These are phyloP conservation scores for Aureobasidium leucospermi DNA, from an alignment of 2,329 filamentous ascomycete genomes.

Conservation along the genomic window DNA sequence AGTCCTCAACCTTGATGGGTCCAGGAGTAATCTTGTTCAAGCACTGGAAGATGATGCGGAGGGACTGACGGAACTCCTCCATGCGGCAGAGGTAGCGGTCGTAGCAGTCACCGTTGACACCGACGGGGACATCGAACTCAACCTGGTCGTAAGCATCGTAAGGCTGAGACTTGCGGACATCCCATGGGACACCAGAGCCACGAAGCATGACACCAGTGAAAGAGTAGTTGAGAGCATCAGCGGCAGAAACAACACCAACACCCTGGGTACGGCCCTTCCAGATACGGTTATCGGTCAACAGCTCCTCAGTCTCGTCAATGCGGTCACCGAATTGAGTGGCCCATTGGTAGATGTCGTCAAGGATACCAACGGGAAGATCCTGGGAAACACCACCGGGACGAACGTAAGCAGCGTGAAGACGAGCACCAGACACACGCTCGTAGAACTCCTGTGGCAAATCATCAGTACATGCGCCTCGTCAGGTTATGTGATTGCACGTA, in stretches of 20 bases:
- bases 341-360: slow-evolving; percentile 99
- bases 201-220: slow-evolving; percentile 98
- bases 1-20: slow-evolving; percentile 92
- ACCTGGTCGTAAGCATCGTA: slow-evolving; percentile 98
- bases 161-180: slow-evolving; percentile 91
- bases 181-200: slow-evolving; percentile 91
- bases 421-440: slow-evolving; percentile 95
- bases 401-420: slow-evolving; percentile 94
- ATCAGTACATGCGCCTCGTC: slow-evolving; percentile 4
- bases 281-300: slow-evolving; percentile 98
- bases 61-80: slow-evolving; percentile 98
- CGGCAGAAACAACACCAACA: slow-evolving; percentile 81
- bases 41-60: slow-evolving; percentile 98
- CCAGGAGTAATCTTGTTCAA: slow-evolving; percentile 97
- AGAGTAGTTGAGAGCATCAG: slow-evolving; percentile 92
- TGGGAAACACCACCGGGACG: slow-evolving; percentile 94
- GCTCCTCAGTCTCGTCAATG: slow-evolving; percentile 97
- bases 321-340: slow-evolving; percentile 97
- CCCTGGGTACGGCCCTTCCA: slow-evolving; percentile 92
- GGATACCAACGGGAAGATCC: slow-evolving; percentile 84
- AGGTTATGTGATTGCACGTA: slow-evolving; percentile 39
- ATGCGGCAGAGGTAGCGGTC: slow-evolving; percentile 98
- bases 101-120: slow-evolving; percentile 96
- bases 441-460: slow-evolving; percentile 76
- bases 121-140: slow-evolving; percentile 96